phyloP scores from a whole-genome alignment of 306 rosid genomes.

The Vicia villosa region DNA sequence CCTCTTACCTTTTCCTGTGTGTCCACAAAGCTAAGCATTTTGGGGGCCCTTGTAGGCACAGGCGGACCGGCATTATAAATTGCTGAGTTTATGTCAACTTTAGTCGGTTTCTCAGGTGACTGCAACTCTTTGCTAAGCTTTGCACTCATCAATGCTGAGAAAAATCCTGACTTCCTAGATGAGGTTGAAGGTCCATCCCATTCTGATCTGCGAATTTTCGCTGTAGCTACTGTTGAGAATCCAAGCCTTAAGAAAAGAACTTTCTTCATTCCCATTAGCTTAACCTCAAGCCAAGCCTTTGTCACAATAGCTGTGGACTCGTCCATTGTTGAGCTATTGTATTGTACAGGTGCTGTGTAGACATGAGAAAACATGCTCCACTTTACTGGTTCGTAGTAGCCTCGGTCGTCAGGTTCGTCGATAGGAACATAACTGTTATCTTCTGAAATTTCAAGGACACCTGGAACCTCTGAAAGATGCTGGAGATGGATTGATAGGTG shows the following conservation, averaged over 20 bases:
- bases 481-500: constrained; percentile 87
- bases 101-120: constrained; percentile 50
- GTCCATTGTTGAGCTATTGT: constrained; percentile 56
- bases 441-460: constrained; percentile 57
- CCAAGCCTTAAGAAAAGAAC: constrained; percentile 85
- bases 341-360: constrained; percentile 75
- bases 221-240: constrained; percentile 70
- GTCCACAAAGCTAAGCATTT: constrained; percentile 68
- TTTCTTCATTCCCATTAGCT: constrained; percentile 69
- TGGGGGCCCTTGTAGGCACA: constrained; percentile 61
- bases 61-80: constrained; percentile 78
- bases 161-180: constrained; percentile 75
- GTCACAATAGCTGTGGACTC: constrained; percentile 75
- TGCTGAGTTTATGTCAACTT: constrained; percentile 80
- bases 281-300: constrained; percentile 85
- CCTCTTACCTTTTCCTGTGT: constrained; percentile 79
- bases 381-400: constrained; percentile 72
- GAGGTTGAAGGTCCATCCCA: constrained; percentile 79
- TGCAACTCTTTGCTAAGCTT: constrained; percentile 64
- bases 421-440: constrained; percentile 53
- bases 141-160: constrained; percentile 73
- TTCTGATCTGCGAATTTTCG: constrained; percentile 72
- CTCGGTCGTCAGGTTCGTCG: constrained; percentile 54
- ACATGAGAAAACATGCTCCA: constrained; percentile 86
- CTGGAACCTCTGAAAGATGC: constrained; percentile 77